A percentile compares a stretch with the other conserved stretches of the same genome.
These are phyloP conservation scores for Pythium sp. DNA, from an alignment of 352 stramenopile species.

Conservation along the genomic window DNA sequence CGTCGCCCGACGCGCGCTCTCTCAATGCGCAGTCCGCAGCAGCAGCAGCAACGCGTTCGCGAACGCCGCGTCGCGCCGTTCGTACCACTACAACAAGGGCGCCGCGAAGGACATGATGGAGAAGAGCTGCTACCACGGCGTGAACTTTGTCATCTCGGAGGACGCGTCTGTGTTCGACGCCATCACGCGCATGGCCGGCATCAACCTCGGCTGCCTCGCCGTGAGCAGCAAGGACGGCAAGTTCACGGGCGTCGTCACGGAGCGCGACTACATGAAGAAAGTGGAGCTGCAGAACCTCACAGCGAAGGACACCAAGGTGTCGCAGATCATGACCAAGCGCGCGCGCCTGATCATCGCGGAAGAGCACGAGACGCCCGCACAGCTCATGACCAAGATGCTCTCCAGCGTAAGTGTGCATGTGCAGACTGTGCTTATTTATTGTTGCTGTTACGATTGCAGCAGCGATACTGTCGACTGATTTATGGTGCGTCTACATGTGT, in stretches of 20 bases:
- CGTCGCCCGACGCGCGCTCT: neutral
- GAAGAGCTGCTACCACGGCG: conserved; percentile 93
- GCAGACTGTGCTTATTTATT: too few relatives aligned
- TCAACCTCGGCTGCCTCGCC: conserved; percentile 91
- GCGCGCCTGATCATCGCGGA: conserved; percentile 89
- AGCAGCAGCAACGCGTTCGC: neutral
- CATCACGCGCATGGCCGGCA: conserved; percentile 93
- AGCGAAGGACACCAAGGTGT: conserved; percentile 79
- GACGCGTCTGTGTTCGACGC: conserved; percentile 93
- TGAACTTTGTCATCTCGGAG: conserved; percentile 94
- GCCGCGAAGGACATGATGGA: conserved; percentile 89
- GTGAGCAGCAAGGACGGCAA: conserved; percentile 87
- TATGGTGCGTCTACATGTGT: neutral
- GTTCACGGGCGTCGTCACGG: conserved; percentile 90
- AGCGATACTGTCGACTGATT: neutral
- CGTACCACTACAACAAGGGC: conserved; percentile 76
- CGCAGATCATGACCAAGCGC: conserved; percentile 94
- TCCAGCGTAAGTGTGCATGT: conserved; percentile 54
- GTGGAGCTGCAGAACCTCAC: conserved; percentile 92
- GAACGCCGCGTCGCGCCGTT: conserved; percentile 4
- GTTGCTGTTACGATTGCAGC: neutral
- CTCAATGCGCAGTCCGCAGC: neutral
- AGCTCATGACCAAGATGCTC: conserved; percentile 97
- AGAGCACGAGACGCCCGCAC: conserved; percentile 81
- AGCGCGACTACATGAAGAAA: conserved; percentile 96